Evolutionary conservation across 768 basidiomycete genomes (phyloP), one percentile per base, ranked within the genome.

Genomic region (Dictyophora rubrovolvata): DNA sequence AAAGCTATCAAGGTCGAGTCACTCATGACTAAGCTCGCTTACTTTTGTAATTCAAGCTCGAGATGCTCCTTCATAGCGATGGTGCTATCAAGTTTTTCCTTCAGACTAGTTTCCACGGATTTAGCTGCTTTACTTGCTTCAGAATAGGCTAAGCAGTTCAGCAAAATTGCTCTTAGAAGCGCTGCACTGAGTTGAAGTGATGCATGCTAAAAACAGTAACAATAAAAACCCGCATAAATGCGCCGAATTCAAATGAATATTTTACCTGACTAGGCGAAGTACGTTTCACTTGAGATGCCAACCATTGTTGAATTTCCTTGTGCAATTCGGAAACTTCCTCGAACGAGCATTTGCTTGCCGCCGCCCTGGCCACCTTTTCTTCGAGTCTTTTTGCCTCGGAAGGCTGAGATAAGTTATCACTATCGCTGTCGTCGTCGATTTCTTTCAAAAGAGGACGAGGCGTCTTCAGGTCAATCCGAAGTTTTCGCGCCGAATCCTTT

Each of bases 341-440:
- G 61, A 91, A 88, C 42, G 87, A 88, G 73, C 86, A 89, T 78
- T 87, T 89, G 81, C 87, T 87, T 14, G 82, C 80, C 35, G 89
- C 89, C 65, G 89, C 84, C 66, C 78, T 80, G 59, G 83, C 83
- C 59, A 91, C 87, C 71, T 82, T 88, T 72, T 83, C 82, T 72
- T 91, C 89, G 59, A 91, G 76, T 62, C 80, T 74, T 42, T 83
- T 83, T 59, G 81, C 84, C 58, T 65, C 63, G 5, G 66, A 62
- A 46, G 55, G 56, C 18, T n/a, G 58, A 55, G 55, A 66, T 58
- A 48, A 48, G 11, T 18, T 18, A 52, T n/a, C n/a, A 23, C 21
- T 28, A 22, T 66, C 67, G 18, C 67, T 70, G 61, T 76, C 71
- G 55, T 68, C 61, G 21, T 70, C 64, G 59, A 71, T 63, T 69